A percentile compares a stretch with the other conserved stretches of the same genome.
phyloP scores from a whole-genome alignment of 257 asterid species.

The Solanum tarijense region DNA sequence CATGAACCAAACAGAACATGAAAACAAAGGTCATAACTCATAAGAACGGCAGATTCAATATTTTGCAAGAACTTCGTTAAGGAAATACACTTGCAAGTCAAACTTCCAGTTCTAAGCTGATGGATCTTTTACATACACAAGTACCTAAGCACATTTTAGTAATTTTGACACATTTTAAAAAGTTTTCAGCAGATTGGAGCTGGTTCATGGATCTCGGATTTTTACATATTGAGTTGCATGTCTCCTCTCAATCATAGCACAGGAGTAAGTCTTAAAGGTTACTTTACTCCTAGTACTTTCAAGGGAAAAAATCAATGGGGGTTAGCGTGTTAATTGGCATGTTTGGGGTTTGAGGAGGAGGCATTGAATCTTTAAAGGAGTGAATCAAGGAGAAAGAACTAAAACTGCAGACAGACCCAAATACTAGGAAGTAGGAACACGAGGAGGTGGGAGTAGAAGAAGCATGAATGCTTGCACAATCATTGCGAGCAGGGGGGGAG shows the following conservation, averaged over 20 bases:
- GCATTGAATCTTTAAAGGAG: neutral
- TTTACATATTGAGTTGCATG: neutral
- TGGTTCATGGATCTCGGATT: neutral
- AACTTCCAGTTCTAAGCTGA: neutral
- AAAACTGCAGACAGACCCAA: neutral
- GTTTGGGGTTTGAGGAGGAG: neutral
- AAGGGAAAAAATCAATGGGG: neutral
- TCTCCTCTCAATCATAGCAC: neutral
- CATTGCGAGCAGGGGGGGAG: neutral
- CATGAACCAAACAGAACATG: neutral
- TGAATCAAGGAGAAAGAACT: neutral
- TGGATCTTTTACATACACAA: neutral
- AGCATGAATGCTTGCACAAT: neutral
- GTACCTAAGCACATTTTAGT: neutral
- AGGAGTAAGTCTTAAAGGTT: neutral
- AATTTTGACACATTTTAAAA: neutral
- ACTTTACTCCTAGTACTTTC: neutral
- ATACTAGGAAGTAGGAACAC: neutral
- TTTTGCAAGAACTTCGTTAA: neutral
- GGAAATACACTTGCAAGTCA: neutral
- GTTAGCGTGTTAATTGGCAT: neutral
- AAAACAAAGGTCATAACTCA: neutral
- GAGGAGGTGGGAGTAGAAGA: neutral
- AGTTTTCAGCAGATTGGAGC: neutral
- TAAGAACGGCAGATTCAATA: neutral